Evolutionary conservation across 805 yeast species (phyloP), one percentile per base, ranked within the genome.

Genomic region (Priceomyces melissophilus): DNA sequence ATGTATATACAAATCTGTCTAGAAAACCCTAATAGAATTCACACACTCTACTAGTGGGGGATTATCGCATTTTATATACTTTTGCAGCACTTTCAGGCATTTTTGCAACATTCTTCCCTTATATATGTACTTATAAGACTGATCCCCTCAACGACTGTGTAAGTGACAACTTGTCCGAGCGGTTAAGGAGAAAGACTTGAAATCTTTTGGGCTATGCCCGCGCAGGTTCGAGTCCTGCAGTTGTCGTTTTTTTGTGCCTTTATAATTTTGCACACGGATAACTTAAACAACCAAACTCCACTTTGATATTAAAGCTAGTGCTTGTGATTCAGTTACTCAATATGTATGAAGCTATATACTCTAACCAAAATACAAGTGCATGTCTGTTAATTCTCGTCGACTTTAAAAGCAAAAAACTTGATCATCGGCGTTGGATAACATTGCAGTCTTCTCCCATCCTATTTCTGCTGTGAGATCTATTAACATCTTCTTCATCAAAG

Each of bases 351-450:
- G 12, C 33, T 31, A 17, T 17, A 3, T 32, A 32, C 31, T 29
- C 9, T 4, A 9, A 6, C 31, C 4, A 9, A 29, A 6, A 29
- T n/a, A 4, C 6, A n/a, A 4, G 6, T n/a, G 8, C 14, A 13
- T n/a, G 14, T 29, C 8, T 29, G 31, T 13, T 29, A 32, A 6
- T 32, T 8, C 26, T 7, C 3, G 27, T 25, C 3, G 10, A 30
- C n/a, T 12, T 56, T 57, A 78, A 48, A 79, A 79, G 48, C 80
- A 73, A 53, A 78, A 79, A n/a, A 79, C 80, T 56, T 76, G 79
- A 48, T 75, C 79, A 33, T 67, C 67, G n/a, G 76, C 72, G 32
- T 63, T 60, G 6, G 77, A 69, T 42, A 68, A 68, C 65, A 70
- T 61, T 28, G 63, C 55, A 13, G 76, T 73, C 49, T 65, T 63